These are phyloP conservation scores for Xylona heveae DNA, from an alignment of 495 filamentous ascomycete species.

Conservation along the genomic window DNA sequence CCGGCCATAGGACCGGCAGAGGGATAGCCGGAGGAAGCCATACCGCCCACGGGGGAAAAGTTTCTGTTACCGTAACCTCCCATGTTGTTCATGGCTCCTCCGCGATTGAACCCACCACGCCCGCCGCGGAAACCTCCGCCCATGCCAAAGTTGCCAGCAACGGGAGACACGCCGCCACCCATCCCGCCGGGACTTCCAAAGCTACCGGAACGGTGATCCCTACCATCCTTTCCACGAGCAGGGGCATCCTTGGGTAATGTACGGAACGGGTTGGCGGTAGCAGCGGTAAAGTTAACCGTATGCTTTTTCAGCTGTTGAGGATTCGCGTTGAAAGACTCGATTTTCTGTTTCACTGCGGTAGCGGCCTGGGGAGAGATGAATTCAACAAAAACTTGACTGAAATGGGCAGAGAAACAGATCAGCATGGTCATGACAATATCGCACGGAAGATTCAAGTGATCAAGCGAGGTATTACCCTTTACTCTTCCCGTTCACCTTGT, in stretches of 20 bases:
- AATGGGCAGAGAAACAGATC: constrained; percentile 4
- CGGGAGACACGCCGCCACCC: background rate
- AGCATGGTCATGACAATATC: background rate
- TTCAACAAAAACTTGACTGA: constrained; percentile 77
- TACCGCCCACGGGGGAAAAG: constrained; percentile 25
- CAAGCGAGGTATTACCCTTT: constrained; percentile 51
- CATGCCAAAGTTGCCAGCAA: constrained; percentile 2
- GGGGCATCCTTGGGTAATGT: constrained; percentile 85
- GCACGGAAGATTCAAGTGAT: background rate
- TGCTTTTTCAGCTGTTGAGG: constrained; percentile 43
- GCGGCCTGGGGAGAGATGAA: constrained; percentile 71
- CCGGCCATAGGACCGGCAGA: constrained; percentile 39
- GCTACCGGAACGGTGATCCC: constrained; percentile 16
- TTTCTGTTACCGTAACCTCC: constrained; percentile 28
- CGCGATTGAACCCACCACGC: constrained; percentile 4
- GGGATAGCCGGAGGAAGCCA: constrained; percentile 20
- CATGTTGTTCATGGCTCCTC: constrained; percentile 23
- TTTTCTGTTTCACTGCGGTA: constrained; percentile 61
- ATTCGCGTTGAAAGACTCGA: constrained; percentile 36
- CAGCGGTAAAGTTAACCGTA: constrained; percentile 52
- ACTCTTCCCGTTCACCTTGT: constrained; percentile 97
- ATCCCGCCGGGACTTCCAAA: constrained; percentile 13
- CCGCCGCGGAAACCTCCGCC: constrained; percentile 4
- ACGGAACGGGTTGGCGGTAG: constrained; percentile 66
- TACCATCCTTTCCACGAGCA: constrained; percentile 43